Percentiles rank a stretch among this genome's conserved stretches.
phyloP scores from a whole-genome alignment of 768 basidiomycete genomes.

The Mycena galericulata region DNA sequence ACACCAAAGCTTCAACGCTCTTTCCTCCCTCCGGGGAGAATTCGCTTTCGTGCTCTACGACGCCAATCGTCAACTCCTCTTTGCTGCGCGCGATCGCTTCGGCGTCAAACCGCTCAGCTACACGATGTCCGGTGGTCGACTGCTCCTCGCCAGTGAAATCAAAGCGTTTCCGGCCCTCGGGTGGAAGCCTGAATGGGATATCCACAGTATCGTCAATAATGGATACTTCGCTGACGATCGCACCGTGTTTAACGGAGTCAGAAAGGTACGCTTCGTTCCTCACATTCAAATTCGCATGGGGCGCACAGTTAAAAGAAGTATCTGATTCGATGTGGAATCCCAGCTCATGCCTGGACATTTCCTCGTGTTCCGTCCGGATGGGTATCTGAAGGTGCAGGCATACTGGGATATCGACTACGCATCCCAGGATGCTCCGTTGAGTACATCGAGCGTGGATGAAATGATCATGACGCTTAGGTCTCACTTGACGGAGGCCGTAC shows the following conservation, averaged over 20 bases:
- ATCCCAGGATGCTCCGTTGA: neutral
- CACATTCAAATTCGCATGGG: no score
- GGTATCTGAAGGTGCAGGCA: conserved; percentile 19
- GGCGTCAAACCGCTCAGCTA: conserved; percentile 34
- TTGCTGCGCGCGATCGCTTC: conserved; percentile 34
- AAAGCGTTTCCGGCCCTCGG: conserved; percentile 26
- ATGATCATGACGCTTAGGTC: neutral
- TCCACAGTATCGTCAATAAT: conserved; percentile 24
- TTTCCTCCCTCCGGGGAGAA: conserved; percentile 30
- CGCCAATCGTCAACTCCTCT: neutral
- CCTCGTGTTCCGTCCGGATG: conserved; percentile 7
- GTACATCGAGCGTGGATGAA: neutral
- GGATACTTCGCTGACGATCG: conserved; percentile 27
- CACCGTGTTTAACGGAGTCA: conserved; percentile 27
- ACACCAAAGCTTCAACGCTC: conserved; percentile 3
- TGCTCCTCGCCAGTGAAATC: conserved; percentile 31
- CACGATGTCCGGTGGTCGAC: conserved; percentile 7
- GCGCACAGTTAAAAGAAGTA: neutral
- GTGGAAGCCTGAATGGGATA: conserved; percentile 33
- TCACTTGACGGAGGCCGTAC: neutral
- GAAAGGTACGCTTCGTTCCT: conserved; percentile 9
- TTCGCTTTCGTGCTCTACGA: conserved; percentile 36
- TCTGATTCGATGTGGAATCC: neutral
- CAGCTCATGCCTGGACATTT: conserved; percentile 23
- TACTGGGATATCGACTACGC: conserved; percentile 28